Base-by-base conservation (phyloP, 305 asterid genomes). In the Rubia tinctorum region DNA sequence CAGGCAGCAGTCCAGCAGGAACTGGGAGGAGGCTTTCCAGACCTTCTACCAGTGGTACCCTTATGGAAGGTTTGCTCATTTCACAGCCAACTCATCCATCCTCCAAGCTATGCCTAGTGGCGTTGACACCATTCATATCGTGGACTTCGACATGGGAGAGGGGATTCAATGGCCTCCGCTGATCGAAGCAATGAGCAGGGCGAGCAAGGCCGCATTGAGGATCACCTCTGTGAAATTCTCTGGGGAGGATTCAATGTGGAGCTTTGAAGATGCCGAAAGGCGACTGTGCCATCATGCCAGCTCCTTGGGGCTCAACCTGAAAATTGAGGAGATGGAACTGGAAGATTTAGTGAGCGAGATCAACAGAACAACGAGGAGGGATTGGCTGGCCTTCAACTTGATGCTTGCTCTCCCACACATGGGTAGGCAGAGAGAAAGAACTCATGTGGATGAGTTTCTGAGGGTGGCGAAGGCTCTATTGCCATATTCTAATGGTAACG, bases 351-450 rank as follows among this genome's bases (percentile, higher is more conserved):
- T 66, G 27, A 69, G 51, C 62, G 95, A 85, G 69, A 63, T 83
- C 20, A 74, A 45, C 78, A 82, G 84, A 47, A 67, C 55, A 78
- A 79, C 76, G 77, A 84, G 37, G 47, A 71, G 71, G 61, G 84
- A 89, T 42, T 90, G 90, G 89, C 18, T 87, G 55, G 95, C 80
- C 59, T 92, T 90, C 83, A 92, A 90, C 69, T 86, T 95, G 79
- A 89, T 88, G 96, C 78, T 77, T 40, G 86, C 86, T 25, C 88
- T 92, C 51, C 96, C 91, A 23, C 96, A 90, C 72, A 90, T 89
- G 98, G 91, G 82, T 3, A 79, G 86, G 65, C 81, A 84, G 66
- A 71, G 73, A 27, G 56, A 78, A n/a, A 84, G 88, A 75, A 75
- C 58, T 53, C 68, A 62, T 0, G 89, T 80, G 18, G 45, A 49